Base-by-base conservation (phyloP, 2,329 filamentous ascomycete genomes). In the Trichophaea hybrida region DNA sequence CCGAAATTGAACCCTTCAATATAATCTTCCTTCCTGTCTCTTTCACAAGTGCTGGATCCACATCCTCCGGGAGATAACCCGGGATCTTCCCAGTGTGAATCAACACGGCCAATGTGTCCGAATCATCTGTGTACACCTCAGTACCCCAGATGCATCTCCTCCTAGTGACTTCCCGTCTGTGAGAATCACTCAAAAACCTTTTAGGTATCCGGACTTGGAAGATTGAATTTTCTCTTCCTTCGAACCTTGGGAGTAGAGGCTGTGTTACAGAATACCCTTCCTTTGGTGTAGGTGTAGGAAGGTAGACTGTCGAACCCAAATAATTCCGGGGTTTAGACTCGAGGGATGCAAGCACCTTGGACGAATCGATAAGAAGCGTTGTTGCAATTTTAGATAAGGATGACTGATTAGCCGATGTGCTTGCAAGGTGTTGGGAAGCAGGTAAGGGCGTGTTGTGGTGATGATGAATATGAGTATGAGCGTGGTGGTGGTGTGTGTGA, bases 81-180 rank as follows among this genome's bases (percentile, higher is more conserved):
- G 84, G 83, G 66, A 98, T 85, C 83, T 89, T 97, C 2, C 93
- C 93, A 1, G 84, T 83, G 71, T 98, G 93, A 50, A 98, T 91
- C 61, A 90, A 91, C 1, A 91, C 90, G 0, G 89, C 91, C 31
- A 98, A 79, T 0, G 93, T 82, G 69, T 98, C 93, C 0, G 89
- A 95, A 72, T 98, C 93, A 67, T 98, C 93, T 0, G 89, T 94
- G 70, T 97, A 97, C 5, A 98, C 80, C 40, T 94, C 90, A 0
- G 88, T 93, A 1, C 93, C 93, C 90, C 91, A 98, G 0, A 98
- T 72, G 6, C 87, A 86, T 17, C 85, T 80, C 37, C 88, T 80
- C 6, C 81, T 75, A 8, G 89, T 94, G 55, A 97, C 90, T 66
- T 94, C 87, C 70, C 93, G 86, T 34, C 91, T 80, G 31, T 86